These are phyloP conservation scores for Arachis hypogaea DNA, from an alignment of 306 rosid species.

Conservation along the genomic window DNA sequence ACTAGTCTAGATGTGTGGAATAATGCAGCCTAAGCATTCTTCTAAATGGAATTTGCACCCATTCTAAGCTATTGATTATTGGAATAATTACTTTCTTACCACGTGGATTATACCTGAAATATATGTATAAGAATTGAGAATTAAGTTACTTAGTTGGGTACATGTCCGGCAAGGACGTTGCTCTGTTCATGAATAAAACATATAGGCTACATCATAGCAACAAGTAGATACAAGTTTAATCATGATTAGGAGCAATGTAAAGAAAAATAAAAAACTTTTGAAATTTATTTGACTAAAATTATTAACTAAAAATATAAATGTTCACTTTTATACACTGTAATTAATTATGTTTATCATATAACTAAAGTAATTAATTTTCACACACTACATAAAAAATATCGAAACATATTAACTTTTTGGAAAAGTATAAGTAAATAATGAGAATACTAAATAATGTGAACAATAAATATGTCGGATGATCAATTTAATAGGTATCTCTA, in stretches of 20 bases:
- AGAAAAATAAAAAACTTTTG: not conserved
- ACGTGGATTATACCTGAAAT: conserved; percentile 13
- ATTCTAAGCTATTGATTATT: conserved; percentile 12
- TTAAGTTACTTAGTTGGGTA: not conserved
- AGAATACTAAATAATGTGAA: too few relatives aligned
- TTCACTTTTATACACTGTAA: too few relatives aligned
- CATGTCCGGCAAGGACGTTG: conserved; percentile 55
- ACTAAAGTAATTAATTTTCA: too few relatives aligned
- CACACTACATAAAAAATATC: too few relatives aligned
- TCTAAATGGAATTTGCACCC: conserved; percentile 19
- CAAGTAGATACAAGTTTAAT: conserved; percentile 29
- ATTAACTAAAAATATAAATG: too few relatives aligned
- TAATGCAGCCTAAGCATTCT: not conserved
- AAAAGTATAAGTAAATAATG: too few relatives aligned
- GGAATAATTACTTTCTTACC: conserved; percentile 2
- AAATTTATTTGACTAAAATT: too few relatives aligned
- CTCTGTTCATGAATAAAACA: conserved; percentile 92
- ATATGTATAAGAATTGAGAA: conserved; percentile 10
- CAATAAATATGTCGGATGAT: too few relatives aligned
- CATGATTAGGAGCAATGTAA: conserved; percentile 10
- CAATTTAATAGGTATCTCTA: too few relatives aligned
- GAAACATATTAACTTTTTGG: too few relatives aligned
- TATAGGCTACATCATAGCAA: conserved; percentile 68
- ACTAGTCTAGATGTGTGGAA: not conserved
- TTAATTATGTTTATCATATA: too few relatives aligned